Evolutionary conservation across 495 filamentous ascomycete species (phyloP).

Genomic region (Usnea hakonensis): DNA sequence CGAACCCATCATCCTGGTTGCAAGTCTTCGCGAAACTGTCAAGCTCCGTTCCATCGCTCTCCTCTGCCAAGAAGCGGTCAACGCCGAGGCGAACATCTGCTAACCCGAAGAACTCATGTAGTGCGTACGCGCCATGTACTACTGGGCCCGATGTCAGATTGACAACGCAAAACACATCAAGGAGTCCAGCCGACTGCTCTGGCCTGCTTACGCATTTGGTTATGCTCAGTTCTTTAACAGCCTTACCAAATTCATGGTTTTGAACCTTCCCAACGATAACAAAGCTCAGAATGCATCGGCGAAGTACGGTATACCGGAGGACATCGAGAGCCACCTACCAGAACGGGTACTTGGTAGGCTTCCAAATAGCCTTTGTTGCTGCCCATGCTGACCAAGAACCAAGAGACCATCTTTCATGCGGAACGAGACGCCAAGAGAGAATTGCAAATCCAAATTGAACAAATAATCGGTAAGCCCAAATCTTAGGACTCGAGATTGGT

Average conservation of each 20-base stretch:
- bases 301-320: conserved; percentile 4
- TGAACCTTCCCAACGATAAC: background rate
- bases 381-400: too few species aligned
- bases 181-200: conserved; percentile 5
- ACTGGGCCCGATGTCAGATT: background rate
- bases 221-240: conserved; percentile 1
- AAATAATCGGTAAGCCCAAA: too few species aligned
- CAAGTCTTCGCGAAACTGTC: background rate
- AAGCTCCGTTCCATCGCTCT: background rate
- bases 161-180: background rate
- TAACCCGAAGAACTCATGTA: background rate
- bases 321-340: conserved; percentile 2
- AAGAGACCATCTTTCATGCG: background rate
- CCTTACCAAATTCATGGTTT: conserved; percentile 3
- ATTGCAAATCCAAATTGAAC: conserved; percentile 1
- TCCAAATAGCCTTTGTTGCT: background rate
- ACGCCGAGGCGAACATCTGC: background rate
- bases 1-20: background rate
- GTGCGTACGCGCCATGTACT: conserved; percentile 2
- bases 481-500: too few species aligned
- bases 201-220: conserved; percentile 8
- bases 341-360: background rate
- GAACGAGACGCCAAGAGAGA: conserved; percentile 4
- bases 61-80: background rate
- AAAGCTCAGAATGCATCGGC: background rate